Evolutionary conservation across 2,329 filamentous ascomycete genomes (phyloP), one percentile per base, ranked within the genome.

Genomic region (Hypomyces rosellus): DNA sequence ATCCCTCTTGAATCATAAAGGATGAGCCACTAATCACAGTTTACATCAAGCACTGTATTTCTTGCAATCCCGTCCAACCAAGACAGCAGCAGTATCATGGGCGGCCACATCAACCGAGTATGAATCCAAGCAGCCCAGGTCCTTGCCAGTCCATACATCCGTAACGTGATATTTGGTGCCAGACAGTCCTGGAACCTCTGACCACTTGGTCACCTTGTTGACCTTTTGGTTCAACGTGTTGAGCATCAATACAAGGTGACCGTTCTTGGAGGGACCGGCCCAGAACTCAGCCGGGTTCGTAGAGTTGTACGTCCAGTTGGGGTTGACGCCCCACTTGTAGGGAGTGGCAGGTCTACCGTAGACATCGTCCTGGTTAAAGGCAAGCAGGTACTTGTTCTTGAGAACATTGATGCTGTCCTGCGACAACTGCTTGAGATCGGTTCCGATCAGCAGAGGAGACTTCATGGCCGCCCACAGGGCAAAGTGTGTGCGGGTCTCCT

Each of bases 391-490:
- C 52, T 58, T 56, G 51, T 77, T 78, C 14, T 65, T 64, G 1
- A 78, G 59, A 11, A 77, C 69, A 0, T 62, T 57, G 5, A 76
- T 56, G 39, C 70, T 66, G 1, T 63, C 58, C 9, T 61, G 53
- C 1, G 58, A 59, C 8, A 77, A 65, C 1, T 58, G 52, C 20
- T 68, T 59, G 4, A 76, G 63, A 56, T 65, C 57, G 1, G 71
- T 69, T 33, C 75, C 74, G 44, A 79, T 76, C 22, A 79, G 67
- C 16, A 80, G 56, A 0, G 75, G 75, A 5, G 67, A 69, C 58
- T 76, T 78, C 64, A 78, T 69, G 1, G 68, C 67, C 0, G 72
- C 73, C 76, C 76, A 80, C 4, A 78, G 59, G 4, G 72, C 72
- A 56, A 78, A 78, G 55, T 79, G 75, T 2, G 71, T 70, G 15